phyloP scores from a whole-genome alignment of 768 basidiomycete species.

The Strobilomyces dryophilus region DNA sequence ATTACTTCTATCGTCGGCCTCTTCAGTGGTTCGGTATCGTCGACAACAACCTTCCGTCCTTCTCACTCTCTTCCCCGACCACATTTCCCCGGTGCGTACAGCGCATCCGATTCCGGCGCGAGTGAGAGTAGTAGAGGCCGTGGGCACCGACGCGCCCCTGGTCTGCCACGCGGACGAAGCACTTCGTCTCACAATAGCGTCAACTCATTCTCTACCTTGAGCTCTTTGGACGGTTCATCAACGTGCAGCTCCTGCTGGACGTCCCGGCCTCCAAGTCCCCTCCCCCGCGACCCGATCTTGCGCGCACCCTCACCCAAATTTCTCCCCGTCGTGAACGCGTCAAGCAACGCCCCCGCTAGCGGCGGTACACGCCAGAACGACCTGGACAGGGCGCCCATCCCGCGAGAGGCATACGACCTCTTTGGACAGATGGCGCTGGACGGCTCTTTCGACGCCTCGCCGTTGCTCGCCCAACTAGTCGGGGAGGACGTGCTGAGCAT shows the following conservation, averaged over 20 bases:
- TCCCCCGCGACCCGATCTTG: conserved; percentile 23
- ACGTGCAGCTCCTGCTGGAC: conserved; percentile 34
- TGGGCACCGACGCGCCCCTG: background rate
- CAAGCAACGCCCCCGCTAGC: background rate
- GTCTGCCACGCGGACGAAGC: conserved; percentile 4
- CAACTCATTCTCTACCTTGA: conserved; percentile 43
- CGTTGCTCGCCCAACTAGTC: conserved; percentile 33
- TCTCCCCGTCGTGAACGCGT: background rate
- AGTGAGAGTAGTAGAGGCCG: conserved; percentile 4
- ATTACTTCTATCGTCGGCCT: conserved; percentile 15
- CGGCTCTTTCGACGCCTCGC: conserved; percentile 43
- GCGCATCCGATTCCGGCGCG: conserved; percentile 12
- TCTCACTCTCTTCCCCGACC: conserved; percentile 1
- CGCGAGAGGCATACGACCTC: conserved; percentile 32
- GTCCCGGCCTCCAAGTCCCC: conserved; percentile 19
- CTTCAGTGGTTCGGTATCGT: background rate
- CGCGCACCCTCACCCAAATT: conserved; percentile 34
- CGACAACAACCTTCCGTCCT: background rate
- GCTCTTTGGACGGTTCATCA: conserved; percentile 40
- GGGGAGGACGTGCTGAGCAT: conserved; percentile 33
- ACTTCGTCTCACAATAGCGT: conserved; percentile 27
- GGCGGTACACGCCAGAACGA: background rate
- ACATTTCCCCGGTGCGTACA: conserved; percentile 20
- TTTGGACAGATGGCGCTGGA: conserved; percentile 40
- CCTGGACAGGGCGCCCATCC: conserved; percentile 8